phyloP scores from a whole-genome alignment of 2,329 filamentous ascomycete species.

The Pseudogymnoascus sp. region DNA sequence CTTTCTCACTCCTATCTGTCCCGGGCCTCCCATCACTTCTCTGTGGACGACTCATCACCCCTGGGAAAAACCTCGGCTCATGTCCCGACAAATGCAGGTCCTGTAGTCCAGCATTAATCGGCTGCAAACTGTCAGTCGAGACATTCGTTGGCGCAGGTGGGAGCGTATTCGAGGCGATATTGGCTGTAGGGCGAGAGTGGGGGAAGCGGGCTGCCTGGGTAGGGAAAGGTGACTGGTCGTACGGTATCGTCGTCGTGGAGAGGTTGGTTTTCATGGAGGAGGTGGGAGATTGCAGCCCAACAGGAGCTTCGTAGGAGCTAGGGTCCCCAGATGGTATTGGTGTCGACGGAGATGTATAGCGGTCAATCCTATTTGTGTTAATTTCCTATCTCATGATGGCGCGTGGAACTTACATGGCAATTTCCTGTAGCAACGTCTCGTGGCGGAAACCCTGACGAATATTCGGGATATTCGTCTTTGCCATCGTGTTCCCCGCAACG shows the following conservation, averaged over 20 bases:
- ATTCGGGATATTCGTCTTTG: slow-evolving; percentile 93
- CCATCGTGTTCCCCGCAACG: slow-evolving; percentile 80
- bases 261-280: slow-evolving; percentile 30
- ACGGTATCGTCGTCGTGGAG: slow-evolving; percentile 22
- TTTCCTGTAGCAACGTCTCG: slow-evolving; percentile 76
- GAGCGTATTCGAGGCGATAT: background rate
- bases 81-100: slow-evolving; percentile 44
- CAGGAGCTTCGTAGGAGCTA: background rate
- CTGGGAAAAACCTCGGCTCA: slow-evolving; percentile 66
- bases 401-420: slow-evolving; percentile 62
- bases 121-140: slow-evolving; percentile 32
- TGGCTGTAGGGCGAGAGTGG: slow-evolving; percentile 13
- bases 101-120: slow-evolving; percentile 32
- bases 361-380: slow-evolving; percentile 28
- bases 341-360: slow-evolving; percentile 20
- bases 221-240: slow-evolving; percentile 24
- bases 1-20: background rate
- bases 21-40: slow-evolving; percentile 10
- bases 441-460: slow-evolving; percentile 84
- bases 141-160: slow-evolving; percentile 15
- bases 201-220: slow-evolving; percentile 28
- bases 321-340: background rate
- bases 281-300: slow-evolving; percentile 23
- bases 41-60: slow-evolving; percentile 47
- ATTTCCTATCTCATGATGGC: background rate